phyloP scores from a whole-genome alignment of 306 rosid genomes.

The Lathyrus oleraceus region DNA sequence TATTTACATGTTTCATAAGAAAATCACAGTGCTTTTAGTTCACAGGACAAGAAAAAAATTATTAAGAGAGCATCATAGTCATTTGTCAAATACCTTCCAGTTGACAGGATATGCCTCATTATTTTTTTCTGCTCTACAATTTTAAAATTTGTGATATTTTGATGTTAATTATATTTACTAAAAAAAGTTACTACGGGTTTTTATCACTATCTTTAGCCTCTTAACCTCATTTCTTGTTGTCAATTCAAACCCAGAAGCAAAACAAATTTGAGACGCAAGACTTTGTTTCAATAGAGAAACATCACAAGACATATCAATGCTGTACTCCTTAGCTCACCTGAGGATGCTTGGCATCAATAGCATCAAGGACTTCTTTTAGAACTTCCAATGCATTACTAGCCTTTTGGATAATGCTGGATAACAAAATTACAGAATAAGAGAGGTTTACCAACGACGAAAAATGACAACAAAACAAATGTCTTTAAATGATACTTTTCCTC shows the following conservation, averaged over 20 bases:
- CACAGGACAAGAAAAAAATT: background rate
- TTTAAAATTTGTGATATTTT: conserved; percentile 23
- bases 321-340: conserved; percentile 63
- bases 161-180: background rate
- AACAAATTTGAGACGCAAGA: conserved; percentile 2
- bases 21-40: conserved; percentile 14
- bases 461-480: background rate
- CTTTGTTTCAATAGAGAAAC: conserved; percentile 19
- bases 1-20: conserved; percentile 7
- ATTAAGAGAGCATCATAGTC: background rate
- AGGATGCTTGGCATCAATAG: conserved; percentile 63
- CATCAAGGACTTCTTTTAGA: conserved; percentile 86
- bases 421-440: conserved; percentile 34
- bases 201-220: conserved; percentile 1
- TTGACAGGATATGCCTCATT: conserved; percentile 20
- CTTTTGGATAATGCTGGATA: conserved; percentile 77
- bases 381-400: conserved; percentile 78
- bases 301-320: background rate
- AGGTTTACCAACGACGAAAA: background rate
- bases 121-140: background rate
- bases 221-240: conserved; percentile 15
- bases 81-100: conserved; percentile 20
- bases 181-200: background rate
- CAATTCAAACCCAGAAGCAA: conserved; percentile 15
- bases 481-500: conserved; percentile 13